These are phyloP conservation scores for Citrullus mucosospermus DNA, from an alignment of 306 rosid genomes.

Conservation along the genomic window DNA sequence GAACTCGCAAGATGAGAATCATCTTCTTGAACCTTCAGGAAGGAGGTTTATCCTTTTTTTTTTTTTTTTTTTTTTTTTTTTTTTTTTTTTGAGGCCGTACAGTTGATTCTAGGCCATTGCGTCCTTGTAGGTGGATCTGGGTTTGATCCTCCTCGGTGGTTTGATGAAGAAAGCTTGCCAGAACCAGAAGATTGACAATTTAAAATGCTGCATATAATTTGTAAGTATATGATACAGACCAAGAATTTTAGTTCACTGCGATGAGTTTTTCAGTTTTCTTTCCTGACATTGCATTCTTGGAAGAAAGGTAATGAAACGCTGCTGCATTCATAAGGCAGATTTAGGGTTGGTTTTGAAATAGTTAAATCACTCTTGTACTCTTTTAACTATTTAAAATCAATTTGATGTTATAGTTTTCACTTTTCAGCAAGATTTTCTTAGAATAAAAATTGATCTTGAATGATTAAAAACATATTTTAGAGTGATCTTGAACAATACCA, in stretches of 20 bases:
- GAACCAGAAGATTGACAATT: conserved; percentile 36
- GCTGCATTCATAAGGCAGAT: not conserved
- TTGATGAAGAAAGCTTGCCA: conserved; percentile 31
- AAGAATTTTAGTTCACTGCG: not conserved
- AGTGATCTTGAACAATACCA: no score
- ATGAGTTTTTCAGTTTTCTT: not conserved
- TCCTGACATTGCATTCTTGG: not conserved
- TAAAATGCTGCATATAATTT: not conserved
- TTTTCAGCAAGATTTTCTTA: no score
- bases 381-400: no score
- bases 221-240: not conserved
- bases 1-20: not conserved
- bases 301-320: not conserved
- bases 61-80: no score
- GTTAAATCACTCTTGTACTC: no score
- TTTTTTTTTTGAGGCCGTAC: not conserved
- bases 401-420: no score
- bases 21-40: not conserved
- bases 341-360: no score
- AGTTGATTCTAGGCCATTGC: not conserved
- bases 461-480: no score
- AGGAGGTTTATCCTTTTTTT: not conserved
- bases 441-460: no score
- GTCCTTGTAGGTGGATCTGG: conserved; percentile 57
- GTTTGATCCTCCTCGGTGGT: conserved; percentile 92